Conservation (phyloP, 2,329 filamentous ascomycete species). For the Periglandula ipomoeae region DNA sequence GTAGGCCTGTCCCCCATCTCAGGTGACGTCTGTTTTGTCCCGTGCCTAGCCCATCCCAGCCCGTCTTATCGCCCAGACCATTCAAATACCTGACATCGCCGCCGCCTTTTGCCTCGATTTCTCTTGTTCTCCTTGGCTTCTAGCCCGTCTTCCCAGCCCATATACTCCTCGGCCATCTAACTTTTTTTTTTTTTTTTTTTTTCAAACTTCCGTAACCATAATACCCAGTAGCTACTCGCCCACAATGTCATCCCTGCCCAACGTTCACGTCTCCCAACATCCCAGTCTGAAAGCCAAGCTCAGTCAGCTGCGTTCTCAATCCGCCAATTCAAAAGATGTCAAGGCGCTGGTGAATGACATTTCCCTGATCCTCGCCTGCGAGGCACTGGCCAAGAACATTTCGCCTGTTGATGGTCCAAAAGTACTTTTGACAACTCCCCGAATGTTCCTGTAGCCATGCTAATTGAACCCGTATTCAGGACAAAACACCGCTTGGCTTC, state of each 20-base stretch:
- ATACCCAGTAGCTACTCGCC: not conserved
- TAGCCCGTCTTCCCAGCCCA: no score
- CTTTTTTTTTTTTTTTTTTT: no score
- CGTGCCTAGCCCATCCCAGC: no score
- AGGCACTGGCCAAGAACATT: constrained; percentile 63
- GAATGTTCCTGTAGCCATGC: no score
- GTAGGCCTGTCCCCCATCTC: no score
- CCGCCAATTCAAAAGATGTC: constrained; percentile 63
- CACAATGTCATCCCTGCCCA: constrained; percentile 37
- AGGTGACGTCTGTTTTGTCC: no score
- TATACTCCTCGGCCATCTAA: no score
- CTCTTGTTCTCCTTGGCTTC: no score
- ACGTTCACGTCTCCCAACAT: constrained; percentile 73
- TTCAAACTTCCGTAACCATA: no score
- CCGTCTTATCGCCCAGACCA: no score
- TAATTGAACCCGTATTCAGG: constrained; percentile 40
- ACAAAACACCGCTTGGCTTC: constrained; percentile 68
- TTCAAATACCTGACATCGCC: no score
- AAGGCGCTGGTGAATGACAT: constrained; percentile 82
- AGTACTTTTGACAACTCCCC: constrained; percentile 36
- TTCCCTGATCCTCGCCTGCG: constrained; percentile 68
- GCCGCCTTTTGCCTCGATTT: no score
- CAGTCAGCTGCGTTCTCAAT: constrained; percentile 72
- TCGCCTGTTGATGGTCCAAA: constrained; percentile 48
- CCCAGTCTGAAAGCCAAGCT: constrained; percentile 84